These are phyloP conservation scores for Rosa persica DNA, from an alignment of 306 rosid genomes.

Conservation along the genomic window DNA sequence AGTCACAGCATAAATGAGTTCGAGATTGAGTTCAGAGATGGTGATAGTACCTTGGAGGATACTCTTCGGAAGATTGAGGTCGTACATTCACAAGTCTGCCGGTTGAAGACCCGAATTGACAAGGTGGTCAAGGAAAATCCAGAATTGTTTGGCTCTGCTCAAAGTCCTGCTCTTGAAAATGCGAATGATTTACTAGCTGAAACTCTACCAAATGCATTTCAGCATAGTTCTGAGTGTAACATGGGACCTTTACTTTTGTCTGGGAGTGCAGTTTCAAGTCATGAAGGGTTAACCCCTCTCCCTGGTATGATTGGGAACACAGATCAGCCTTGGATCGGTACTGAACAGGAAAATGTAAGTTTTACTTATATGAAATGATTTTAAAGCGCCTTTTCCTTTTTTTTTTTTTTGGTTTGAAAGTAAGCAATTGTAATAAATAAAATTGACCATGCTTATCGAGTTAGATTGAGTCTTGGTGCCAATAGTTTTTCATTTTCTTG, in stretches of 20 bases:
- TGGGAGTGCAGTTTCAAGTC: conserved; percentile 36
- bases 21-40: conserved; percentile 33
- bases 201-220: conserved; percentile 34
- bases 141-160: conserved; percentile 25
- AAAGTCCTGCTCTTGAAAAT: conserved; percentile 26
- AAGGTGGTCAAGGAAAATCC: conserved; percentile 48
- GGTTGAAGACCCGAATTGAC: conserved; percentile 52
- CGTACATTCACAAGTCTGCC: conserved; percentile 39
- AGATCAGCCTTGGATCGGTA: conserved; percentile 33
- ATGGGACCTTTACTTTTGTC: conserved; percentile 37
- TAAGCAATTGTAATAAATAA: conserved; percentile 8
- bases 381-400: not conserved
- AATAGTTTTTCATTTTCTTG: not conserved
- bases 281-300: conserved; percentile 35
- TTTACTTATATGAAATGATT: conserved; percentile 6
- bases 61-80: conserved; percentile 50
- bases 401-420: not conserved
- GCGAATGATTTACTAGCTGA: conserved; percentile 30
- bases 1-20: conserved; percentile 28
- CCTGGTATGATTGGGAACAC: conserved; percentile 33
- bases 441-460: conserved; percentile 6
- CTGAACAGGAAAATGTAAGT: conserved; percentile 49
- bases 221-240: conserved; percentile 35
- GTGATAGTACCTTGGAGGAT: conserved; percentile 41
- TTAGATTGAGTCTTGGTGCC: not conserved